Evolutionary conservation across 2,329 filamentous ascomycete genomes (phyloP), one percentile per base, ranked within the genome.

Genomic region (Hyphodiscus sp.): DNA sequence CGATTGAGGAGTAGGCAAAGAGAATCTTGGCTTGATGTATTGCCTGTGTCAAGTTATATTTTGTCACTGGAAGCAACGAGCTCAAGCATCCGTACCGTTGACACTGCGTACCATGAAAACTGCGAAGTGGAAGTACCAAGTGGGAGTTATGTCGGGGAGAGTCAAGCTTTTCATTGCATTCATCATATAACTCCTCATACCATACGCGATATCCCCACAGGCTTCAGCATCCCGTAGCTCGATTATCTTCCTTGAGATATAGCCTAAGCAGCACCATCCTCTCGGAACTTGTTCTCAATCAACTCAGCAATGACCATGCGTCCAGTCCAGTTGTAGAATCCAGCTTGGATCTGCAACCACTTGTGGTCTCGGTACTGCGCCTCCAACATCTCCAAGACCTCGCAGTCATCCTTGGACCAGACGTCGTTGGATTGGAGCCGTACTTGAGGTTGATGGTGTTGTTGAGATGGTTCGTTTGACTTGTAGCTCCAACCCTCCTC

Each of bases 241-340:
- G 7, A 8, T 33, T 7, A 7, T 8, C 13, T 38, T 38, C 33
- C 33, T 2, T n/a, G 11, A 38, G 33, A 38, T 38, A 13, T 10
- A 38, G 4, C 4, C 11, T 13, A 55, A 51, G 9, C 16, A 49
- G 45, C 43, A 11, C 57, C 62, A 59, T 63, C 66, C 23, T 56
- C 50, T 44, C 23, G 57, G 51, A 68, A 69, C 57, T 69, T 69
- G 51, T 46, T 47, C 58, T 66, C 54, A 41, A 68, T 67, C 20
- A 67, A 48, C 45, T 63, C 59, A 33, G 59, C 58, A 11, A 44
- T 50, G 2, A 69, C 50, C 64, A 67, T 67, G 23, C 66, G 53
- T 1, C 65, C 65, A 9, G 67, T 68, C 52, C 58, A 62, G 49
- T 67, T 68, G n/a, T 57, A 68, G 46, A 69, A 68, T 1, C 49